phyloP scores from a whole-genome alignment of 371 early-diverging fungal species.

The Mortierella sp. region DNA sequence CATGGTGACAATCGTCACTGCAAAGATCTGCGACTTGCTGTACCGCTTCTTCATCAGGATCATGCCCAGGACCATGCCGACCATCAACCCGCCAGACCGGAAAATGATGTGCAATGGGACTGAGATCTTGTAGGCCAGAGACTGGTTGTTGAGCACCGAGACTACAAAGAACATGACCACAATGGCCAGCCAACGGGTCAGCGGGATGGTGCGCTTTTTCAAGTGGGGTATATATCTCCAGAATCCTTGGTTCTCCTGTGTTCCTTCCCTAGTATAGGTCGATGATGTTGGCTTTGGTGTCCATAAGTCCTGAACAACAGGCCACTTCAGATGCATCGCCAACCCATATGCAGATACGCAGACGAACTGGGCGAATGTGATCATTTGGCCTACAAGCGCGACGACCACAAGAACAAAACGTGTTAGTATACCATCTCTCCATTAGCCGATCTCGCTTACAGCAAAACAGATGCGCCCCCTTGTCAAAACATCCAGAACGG shows the following conservation, averaged over 20 bases:
- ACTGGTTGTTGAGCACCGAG: conserved; percentile 87
- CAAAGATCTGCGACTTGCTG: conserved; percentile 63
- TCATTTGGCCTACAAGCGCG: conserved; percentile 69
- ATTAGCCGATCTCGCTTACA: not conserved
- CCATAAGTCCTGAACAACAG: conserved; percentile 39
- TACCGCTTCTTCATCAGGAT: conserved; percentile 79
- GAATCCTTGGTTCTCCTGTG: conserved; percentile 4
- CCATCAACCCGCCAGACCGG: conserved; percentile 84
- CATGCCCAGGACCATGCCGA: conserved; percentile 88
- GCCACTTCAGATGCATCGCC: conserved; percentile 71
- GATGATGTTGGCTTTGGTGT: conserved; percentile 16
- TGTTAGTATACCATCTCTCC: not conserved
- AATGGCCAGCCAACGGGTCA: conserved; percentile 79
- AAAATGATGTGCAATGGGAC: conserved; percentile 94
- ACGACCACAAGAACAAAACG: not conserved
- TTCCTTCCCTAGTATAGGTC: not conserved
- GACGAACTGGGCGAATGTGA: conserved; percentile 89
- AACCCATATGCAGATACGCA: conserved; percentile 84
- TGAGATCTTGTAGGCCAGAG: conserved; percentile 84
- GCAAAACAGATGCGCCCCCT: not conserved
- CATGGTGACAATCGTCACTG: conserved; percentile 83
- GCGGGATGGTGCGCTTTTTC: conserved; percentile 77
- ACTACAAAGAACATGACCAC: conserved; percentile 84
- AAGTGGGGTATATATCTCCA: conserved; percentile 65
- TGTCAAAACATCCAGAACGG: not conserved